Percentiles rank a stretch among this genome's conserved stretches.
Evolutionary conservation across 495 filamentous ascomycete species (phyloP).

Genomic region (Talaromyces liani): DNA sequence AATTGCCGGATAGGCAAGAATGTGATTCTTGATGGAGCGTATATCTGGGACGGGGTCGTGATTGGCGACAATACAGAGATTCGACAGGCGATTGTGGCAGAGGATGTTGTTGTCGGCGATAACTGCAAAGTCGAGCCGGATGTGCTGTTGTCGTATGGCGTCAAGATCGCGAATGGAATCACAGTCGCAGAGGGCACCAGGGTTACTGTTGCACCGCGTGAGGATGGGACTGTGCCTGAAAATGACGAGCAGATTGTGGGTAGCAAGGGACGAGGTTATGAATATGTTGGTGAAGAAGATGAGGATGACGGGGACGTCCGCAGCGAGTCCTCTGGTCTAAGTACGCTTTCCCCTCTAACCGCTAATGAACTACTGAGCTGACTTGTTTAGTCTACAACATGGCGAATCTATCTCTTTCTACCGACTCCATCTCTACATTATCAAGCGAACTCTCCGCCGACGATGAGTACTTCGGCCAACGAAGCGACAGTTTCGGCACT

Average conservation of each 20-base stretch:
- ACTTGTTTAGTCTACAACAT: conserved; percentile 57
- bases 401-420: conserved; percentile 59
- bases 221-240: conserved; percentile 34
- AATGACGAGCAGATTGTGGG: conserved; percentile 45
- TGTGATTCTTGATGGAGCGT: conserved; percentile 69
- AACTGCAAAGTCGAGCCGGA: conserved; percentile 60
- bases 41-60: conserved; percentile 80
- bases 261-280: conserved; percentile 35
- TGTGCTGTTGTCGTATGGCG: conserved; percentile 72
- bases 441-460: conserved; percentile 41
- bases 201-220: conserved; percentile 48
- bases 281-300: conserved; percentile 41
- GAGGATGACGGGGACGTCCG: conserved; percentile 40
- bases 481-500: conserved; percentile 44
- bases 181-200: conserved; percentile 42
- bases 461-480: conserved; percentile 25
- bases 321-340: conserved; percentile 42
- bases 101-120: conserved; percentile 61
- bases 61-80: conserved; percentile 69
- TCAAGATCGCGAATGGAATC: conserved; percentile 57
- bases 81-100: conserved; percentile 67
- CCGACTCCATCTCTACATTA: conserved; percentile 71
- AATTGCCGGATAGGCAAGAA: conserved; percentile 80
- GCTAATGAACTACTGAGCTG: neutral
- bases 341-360: conserved; percentile 23